Conservation (phyloP, 306 rosid species). For the Cucurbita maxima region DNA sequence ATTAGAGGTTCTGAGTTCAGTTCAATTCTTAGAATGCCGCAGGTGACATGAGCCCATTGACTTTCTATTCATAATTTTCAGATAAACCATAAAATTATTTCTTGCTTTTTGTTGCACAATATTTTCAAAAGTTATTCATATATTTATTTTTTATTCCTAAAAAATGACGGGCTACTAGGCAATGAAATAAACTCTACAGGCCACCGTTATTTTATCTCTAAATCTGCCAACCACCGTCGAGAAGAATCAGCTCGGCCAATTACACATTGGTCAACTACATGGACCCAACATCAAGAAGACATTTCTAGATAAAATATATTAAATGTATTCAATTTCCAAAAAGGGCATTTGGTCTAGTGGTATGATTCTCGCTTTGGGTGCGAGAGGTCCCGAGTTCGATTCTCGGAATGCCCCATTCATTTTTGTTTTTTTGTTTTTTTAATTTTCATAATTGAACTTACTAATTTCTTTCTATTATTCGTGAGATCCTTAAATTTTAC, state of each 20-base stretch:
- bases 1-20: not conserved
- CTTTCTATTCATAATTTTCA: not conserved
- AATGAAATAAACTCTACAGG: not conserved
- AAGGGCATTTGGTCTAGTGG: not conserved
- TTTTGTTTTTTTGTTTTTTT: not conserved
- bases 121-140: not conserved
- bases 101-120: not conserved
- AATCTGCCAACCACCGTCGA: not conserved
- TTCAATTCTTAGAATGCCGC: not conserved
- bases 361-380: not conserved
- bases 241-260: not conserved
- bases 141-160: not conserved
- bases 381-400: not conserved
- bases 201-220: not conserved
- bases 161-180: not conserved
- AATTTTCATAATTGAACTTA: not conserved
- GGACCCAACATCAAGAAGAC: not conserved
- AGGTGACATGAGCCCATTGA: not conserved
- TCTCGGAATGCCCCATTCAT: not conserved
- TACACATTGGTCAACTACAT: not conserved
- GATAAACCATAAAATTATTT: not conserved
- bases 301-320: not conserved
- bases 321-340: not conserved
- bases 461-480: not conserved
- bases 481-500: not conserved